Evolutionary conservation across 495 filamentous ascomycete genomes (phyloP).

Genomic region (Thozetella sp.): DNA sequence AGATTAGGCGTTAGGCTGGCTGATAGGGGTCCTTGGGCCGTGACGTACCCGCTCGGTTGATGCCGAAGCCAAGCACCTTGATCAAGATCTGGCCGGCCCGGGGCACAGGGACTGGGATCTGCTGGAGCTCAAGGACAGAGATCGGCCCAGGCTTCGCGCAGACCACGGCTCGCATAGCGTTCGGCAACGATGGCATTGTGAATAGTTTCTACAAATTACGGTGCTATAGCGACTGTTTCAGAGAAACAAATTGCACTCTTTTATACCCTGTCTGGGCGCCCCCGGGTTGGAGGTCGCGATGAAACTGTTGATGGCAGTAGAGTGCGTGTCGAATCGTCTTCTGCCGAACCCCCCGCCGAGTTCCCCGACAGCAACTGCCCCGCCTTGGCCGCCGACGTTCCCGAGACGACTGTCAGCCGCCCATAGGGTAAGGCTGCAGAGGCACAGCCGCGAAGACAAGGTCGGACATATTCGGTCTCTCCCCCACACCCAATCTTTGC

Average conservation of each 20-base stretch:
- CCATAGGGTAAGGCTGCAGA: not conserved
- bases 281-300: not conserved
- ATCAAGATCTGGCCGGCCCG: slow-evolving; percentile 45
- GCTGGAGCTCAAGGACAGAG: slow-evolving; percentile 36
- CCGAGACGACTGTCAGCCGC: not conserved
- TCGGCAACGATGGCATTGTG: slow-evolving; percentile 8
- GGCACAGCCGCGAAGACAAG: no score
- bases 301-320: not conserved
- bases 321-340: slow-evolving; percentile 2
- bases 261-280: slow-evolving; percentile 4
- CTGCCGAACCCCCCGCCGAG: slow-evolving; percentile 3
- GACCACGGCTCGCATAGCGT: slow-evolving; percentile 43
- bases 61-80: slow-evolving; percentile 49
- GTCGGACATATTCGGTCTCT: no score
- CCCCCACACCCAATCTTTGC: no score
- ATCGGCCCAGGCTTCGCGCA: slow-evolving; percentile 35
- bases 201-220: not conserved
- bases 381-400: not conserved
- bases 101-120: slow-evolving; percentile 34
- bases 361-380: not conserved
- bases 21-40: not conserved
- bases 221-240: no score
- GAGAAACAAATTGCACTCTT: slow-evolving; percentile 8
- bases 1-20: not conserved
- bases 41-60: slow-evolving; percentile 48